Base-by-base conservation (phyloP, 2,329 filamentous ascomycete genomes). In the Aspergillus carbonarius region DNA sequence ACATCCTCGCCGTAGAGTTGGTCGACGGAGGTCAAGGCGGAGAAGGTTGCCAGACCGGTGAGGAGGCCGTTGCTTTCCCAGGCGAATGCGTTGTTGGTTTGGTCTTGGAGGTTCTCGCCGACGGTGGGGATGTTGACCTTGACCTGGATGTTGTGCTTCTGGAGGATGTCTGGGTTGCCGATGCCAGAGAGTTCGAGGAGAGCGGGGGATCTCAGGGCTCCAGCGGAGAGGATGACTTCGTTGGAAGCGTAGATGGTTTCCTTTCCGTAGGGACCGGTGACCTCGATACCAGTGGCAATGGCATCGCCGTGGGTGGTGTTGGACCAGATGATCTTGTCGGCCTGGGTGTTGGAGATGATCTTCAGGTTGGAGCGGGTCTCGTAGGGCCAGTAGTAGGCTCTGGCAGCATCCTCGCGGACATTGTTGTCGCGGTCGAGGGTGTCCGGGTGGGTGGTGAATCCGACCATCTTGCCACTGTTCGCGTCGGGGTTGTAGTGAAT, bases 221-320 rank as follows among this genome's bases (percentile, higher is more conserved):
- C 87, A 1, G 85, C 85, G 0, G 83, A 83, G 1, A 89, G 69
- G 44, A 89, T 80, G 17, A 88, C 80, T 62, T 88, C 86, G 55
- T 72, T 72, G 32, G 63, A 67, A 63, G 67, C 75, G 13, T 65
- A 68, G 17, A 68, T 62, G 10, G 52, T 67, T 15, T 63, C 57
- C 17, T 48, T 57, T 10, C 71, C 70, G 49, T 72, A 58, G 2
- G 52, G n/a, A 7, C 55, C 49, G 1, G 58, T 71, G 5, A 74
- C 60, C 40, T 72, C 69, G 5, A 75, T 72, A 10, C 71, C 74
- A 32, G 60, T 60, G 8, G 73, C 74, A 15, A 63, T 51, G 1
- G 65, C 63, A 6, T 66, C 63, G 4, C 42, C 30, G 15, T 53
- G 20, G 12, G 63, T 51, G 42, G 54, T 42, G 5, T 66, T 59